Evolutionary conservation across 768 basidiomycete genomes (phyloP).

Genomic region (Leucocoprinus birnbaumii): DNA sequence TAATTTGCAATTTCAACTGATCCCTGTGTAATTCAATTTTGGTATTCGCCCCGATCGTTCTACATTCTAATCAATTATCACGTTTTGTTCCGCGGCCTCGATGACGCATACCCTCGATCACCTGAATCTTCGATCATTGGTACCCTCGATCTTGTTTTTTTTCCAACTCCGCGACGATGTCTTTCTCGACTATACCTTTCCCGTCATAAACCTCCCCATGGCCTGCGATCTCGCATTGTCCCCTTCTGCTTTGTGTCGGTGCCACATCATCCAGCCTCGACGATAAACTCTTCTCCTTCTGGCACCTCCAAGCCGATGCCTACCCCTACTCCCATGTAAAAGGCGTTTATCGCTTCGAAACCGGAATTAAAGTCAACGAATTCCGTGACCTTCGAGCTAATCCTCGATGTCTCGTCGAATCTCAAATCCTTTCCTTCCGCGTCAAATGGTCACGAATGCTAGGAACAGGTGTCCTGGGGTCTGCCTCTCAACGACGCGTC

Average conservation of each 20-base stretch:
- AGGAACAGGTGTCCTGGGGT: constrained; percentile 63
- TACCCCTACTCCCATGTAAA: constrained; percentile 77
- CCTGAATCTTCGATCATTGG: not conserved
- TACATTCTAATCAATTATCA: not conserved
- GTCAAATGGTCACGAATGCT: constrained; percentile 79
- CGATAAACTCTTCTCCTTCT: constrained; percentile 90
- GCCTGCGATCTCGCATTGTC: not conserved
- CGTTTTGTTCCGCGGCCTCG: not conserved
- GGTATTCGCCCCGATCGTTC: not conserved
- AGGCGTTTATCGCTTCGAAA: constrained; percentile 86
- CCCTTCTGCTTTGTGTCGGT: not conserved
- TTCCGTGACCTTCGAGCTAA: constrained; percentile 88
- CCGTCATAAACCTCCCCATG: not conserved
- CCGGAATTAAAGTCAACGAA: constrained; percentile 83
- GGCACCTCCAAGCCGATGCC: constrained; percentile 78
- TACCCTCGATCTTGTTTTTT: not conserved
- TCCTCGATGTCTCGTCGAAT: constrained; percentile 82
- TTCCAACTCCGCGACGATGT: not conserved
- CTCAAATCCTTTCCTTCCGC: constrained; percentile 77
- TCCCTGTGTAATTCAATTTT: not conserved
- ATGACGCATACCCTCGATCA: constrained; percentile 3
- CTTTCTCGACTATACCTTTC: not conserved
- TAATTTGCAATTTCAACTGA: constrained; percentile 2
- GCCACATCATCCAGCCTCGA: constrained; percentile 54
- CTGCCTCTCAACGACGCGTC: constrained; percentile 25